A percentile compares a stretch with the other conserved stretches of the same genome.
Conservation (phyloP, 805 yeast genomes). For the Suhomyces pyralidae region DNA sequence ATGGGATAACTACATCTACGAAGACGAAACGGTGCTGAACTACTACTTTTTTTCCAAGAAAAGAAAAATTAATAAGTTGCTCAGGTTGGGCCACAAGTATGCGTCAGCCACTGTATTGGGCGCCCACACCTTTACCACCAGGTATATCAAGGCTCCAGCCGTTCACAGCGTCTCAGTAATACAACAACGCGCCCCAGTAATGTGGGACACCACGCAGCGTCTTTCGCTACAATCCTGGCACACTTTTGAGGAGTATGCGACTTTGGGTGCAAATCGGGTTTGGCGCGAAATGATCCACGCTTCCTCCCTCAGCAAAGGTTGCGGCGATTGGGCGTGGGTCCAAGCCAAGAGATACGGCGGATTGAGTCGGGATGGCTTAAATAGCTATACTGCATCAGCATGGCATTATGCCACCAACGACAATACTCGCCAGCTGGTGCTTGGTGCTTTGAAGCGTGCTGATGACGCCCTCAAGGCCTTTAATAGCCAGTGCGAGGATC, state of each 20-base stretch:
- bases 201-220: neutral
- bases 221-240: neutral
- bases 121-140: neutral
- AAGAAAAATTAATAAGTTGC: conserved; percentile 1
- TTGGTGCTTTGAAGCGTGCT: neutral
- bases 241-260: neutral
- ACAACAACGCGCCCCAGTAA: neutral
- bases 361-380: neutral
- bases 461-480: neutral
- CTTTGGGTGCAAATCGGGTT: neutral
- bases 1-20: conserved; percentile 2
- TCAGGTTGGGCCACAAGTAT: neutral
- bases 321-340: neutral
- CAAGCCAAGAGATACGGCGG: neutral
- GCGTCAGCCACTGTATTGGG: neutral
- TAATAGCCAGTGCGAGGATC: neutral
- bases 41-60: conserved; percentile 4
- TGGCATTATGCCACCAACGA: neutral
- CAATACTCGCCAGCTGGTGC: neutral
- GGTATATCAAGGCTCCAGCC: neutral
- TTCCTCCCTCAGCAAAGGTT: neutral
- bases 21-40: neutral
- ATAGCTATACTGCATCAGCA: neutral
- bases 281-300: too few relatives aligned
- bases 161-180: neutral